phyloP scores from a whole-genome alignment of 129 eudicot genomes.

The Pulicaria dysenterica region DNA sequence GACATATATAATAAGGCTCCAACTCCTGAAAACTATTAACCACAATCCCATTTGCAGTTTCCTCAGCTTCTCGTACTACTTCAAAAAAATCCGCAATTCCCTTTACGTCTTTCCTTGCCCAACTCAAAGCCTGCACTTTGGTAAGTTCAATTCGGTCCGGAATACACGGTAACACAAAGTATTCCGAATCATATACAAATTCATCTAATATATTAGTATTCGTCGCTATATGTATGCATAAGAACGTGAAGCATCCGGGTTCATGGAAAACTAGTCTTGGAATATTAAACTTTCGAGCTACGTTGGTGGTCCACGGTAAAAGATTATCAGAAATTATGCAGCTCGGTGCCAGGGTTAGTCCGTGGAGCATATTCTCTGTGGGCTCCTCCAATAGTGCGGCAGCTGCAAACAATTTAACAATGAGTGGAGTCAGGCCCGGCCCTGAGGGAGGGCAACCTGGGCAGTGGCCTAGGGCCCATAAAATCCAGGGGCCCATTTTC shows the following conservation, averaged over 20 bases:
- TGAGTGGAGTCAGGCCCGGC: no score
- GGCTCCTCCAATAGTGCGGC: constrained; percentile 35
- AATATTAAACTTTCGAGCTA: constrained; percentile 41
- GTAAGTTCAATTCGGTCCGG: constrained; percentile 37
- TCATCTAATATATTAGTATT: neutral
- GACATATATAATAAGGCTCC: constrained; percentile 44
- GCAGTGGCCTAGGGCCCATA: no score
- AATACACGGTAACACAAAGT: constrained; percentile 29
- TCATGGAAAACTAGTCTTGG: constrained; percentile 55
- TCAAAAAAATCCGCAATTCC: constrained; percentile 1
- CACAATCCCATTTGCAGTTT: constrained; percentile 31
- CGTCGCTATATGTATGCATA: constrained; percentile 26
- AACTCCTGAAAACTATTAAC: constrained; percentile 54
- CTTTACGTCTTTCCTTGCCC: neutral
- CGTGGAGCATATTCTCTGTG: constrained; percentile 21
- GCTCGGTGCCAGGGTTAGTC: constrained; percentile 31
- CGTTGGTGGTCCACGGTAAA: constrained; percentile 45
- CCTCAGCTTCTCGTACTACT: constrained; percentile 8
- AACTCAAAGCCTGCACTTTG: constrained; percentile 19
- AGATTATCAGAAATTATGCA: constrained; percentile 47
- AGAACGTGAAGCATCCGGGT: constrained; percentile 42
- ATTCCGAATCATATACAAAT: constrained; percentile 28
- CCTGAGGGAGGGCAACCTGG: no score
- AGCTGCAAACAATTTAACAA: constrained; percentile 7
- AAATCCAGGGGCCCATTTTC: no score